Evolutionary conservation across 2,329 filamentous ascomycete genomes (phyloP).

Genomic region (Phaeosphaeria sp.): DNA sequence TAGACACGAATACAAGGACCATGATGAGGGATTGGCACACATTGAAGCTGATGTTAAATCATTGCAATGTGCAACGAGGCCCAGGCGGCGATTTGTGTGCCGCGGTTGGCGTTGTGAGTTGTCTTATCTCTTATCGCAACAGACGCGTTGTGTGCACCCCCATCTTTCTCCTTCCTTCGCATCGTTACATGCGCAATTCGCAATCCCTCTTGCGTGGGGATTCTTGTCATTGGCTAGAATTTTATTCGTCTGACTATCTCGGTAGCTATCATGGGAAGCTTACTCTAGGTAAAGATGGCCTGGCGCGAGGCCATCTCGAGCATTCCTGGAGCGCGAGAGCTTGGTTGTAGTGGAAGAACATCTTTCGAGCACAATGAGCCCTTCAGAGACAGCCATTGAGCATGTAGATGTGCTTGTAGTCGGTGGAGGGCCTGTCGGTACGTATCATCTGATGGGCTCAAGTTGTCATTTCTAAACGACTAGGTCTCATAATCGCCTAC

Average conservation of each 20-base stretch:
- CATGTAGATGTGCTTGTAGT: slow-evolving; percentile 31
- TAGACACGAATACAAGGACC: no score
- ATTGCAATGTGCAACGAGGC: background rate
- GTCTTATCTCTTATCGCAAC: slow-evolving; percentile 8
- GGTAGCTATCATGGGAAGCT: slow-evolving; percentile 2
- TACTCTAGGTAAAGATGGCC: slow-evolving; percentile 6
- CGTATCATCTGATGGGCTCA: slow-evolving; percentile 1
- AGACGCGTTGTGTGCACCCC: background rate
- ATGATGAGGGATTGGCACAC: background rate
- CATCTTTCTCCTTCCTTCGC: slow-evolving; percentile 9
- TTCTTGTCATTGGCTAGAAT: background rate
- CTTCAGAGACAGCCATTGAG: slow-evolving; percentile 11
- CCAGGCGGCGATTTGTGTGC: background rate
- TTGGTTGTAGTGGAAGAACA: background rate
- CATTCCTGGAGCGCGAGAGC: background rate
- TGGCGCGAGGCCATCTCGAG: background rate
- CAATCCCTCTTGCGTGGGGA: background rate
- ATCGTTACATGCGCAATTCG: background rate
- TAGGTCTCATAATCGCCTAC: slow-evolving; percentile 52
- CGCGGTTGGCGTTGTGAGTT: background rate
- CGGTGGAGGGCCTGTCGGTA: slow-evolving; percentile 55
- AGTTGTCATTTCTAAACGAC: slow-evolving; percentile 2
- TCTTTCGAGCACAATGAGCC: slow-evolving; percentile 10
- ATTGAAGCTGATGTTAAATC: background rate
- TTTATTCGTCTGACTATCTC: background rate